A percentile compares a stretch with the other conserved stretches of the same genome.
phyloP scores from a whole-genome alignment of 2,329 filamentous ascomycete species.

The Scytalidium sp. region DNA sequence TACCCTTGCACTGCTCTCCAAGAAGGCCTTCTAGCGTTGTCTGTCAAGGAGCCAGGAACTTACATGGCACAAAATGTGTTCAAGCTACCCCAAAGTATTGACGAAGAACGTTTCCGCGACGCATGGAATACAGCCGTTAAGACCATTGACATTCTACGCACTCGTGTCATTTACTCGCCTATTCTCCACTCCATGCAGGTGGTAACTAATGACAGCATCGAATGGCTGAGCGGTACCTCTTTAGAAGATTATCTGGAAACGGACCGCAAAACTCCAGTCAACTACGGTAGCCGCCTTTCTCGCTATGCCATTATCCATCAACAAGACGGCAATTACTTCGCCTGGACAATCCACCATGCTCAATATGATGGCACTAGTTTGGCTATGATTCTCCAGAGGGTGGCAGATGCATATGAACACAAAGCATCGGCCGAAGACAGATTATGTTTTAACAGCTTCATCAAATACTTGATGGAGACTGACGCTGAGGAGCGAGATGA shows the following conservation, averaged over 20 bases:
- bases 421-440: too few species aligned
- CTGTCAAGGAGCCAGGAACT: constrained; percentile 24
- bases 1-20: constrained; percentile 35
- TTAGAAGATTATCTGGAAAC: too few species aligned
- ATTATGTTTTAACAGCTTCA: too few species aligned
- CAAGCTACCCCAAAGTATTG: constrained; percentile 13
- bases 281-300: too few species aligned
- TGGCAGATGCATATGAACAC: constrained; percentile 7
- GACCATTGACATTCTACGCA: constrained; percentile 25
- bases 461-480: too few species aligned
- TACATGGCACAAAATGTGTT: constrained; percentile 30
- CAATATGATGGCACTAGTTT: constrained; percentile 47
- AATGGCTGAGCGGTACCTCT: constrained; percentile 6
- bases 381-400: constrained; percentile 9
- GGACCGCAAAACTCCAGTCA: too few species aligned
- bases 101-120: constrained; percentile 8
- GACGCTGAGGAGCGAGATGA: too few species aligned
- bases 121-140: constrained; percentile 6
- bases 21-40: constrained; percentile 33
- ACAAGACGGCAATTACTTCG: background rate
- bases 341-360: background rate
- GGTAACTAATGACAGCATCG: background rate
- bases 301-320: too few species aligned
- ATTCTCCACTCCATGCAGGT: constrained; percentile 2
- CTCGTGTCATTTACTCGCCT: constrained; percentile 14